Percentiles rank a stretch among this genome's conserved stretches.
Evolutionary conservation across 2,329 filamentous ascomycete species (phyloP).

Genomic region (Pseudogymnoascus sp.): DNA sequence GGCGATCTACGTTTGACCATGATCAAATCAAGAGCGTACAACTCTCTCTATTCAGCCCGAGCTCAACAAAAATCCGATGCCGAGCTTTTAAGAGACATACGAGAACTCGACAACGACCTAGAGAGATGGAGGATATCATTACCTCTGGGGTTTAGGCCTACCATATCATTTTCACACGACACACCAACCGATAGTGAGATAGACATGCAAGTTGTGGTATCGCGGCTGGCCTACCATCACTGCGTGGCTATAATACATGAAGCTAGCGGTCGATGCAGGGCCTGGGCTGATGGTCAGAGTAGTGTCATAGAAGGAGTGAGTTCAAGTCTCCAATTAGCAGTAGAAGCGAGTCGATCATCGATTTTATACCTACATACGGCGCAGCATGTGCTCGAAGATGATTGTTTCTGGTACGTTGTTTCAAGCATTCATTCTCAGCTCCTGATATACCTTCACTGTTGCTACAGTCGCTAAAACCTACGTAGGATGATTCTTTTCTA

Average conservation of each 20-base stretch:
- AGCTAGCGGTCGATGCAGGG: constrained; percentile 42
- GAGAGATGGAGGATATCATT: constrained; percentile 46
- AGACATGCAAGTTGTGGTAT: constrained; percentile 38
- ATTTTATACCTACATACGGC: constrained; percentile 39
- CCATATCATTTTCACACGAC: constrained; percentile 33
- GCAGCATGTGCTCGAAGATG: constrained; percentile 34
- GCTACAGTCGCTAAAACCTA: constrained; percentile 18
- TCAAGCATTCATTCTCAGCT: constrained; percentile 34
- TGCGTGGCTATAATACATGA: constrained; percentile 47
- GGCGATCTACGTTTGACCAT: constrained; percentile 41
- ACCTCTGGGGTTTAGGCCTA: constrained; percentile 36
- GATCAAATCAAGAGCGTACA: constrained; percentile 43
- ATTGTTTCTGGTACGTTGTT: constrained; percentile 31
- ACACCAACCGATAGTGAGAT: constrained; percentile 24
- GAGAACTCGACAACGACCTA: constrained; percentile 47
- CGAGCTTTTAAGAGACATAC: constrained; percentile 44
- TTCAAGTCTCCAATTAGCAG: constrained; percentile 43
- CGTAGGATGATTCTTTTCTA: constrained; percentile 47
- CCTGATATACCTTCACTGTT: constrained; percentile 27
- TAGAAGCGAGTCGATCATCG: constrained; percentile 48
- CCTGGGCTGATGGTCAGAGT: constrained; percentile 30
- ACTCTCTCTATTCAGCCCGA: constrained; percentile 40
- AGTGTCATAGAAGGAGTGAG: constrained; percentile 37
- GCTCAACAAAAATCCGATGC: constrained; percentile 43
- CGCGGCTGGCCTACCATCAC: constrained; percentile 47